A percentile compares a stretch with the other conserved stretches of the same genome.
These are phyloP conservation scores for Penicillium sp. DNA, from an alignment of 2,329 filamentous ascomycete genomes.

Conservation along the genomic window DNA sequence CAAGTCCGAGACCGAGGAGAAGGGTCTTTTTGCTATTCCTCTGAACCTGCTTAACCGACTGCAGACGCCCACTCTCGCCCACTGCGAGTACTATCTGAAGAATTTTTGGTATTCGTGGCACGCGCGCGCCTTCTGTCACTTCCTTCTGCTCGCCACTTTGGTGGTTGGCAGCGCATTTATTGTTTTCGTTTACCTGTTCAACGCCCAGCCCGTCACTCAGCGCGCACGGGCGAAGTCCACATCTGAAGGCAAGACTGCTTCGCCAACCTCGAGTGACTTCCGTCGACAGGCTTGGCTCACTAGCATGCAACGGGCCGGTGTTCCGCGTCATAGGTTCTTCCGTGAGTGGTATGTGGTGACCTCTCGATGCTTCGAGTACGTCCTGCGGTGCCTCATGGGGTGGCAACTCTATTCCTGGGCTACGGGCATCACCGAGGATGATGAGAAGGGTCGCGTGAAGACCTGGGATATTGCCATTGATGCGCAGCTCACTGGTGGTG, in stretches of 20 bases:
- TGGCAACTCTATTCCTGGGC: slow-evolving; percentile 72
- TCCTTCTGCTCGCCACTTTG: slow-evolving; percentile 52
- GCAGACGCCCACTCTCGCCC: slow-evolving; percentile 22
- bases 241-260: slow-evolving; percentile 25
- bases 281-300: slow-evolving; percentile 89
- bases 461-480: slow-evolving; percentile 93
- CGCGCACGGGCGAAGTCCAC: slow-evolving; percentile 40
- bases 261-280: slow-evolving; percentile 79
- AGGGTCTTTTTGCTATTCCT: slow-evolving; percentile 66
- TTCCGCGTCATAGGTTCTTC: slow-evolving; percentile 81
- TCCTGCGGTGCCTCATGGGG: slow-evolving; percentile 73
- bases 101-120: slow-evolving; percentile 39
- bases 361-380: slow-evolving; percentile 78
- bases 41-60: slow-evolving; percentile 53
- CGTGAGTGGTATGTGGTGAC: slow-evolving; percentile 79
- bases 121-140: slow-evolving; percentile 37
- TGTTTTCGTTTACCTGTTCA: slow-evolving; percentile 56
- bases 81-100: slow-evolving; percentile 26
- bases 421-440: slow-evolving; percentile 76
- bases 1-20: slow-evolving; percentile 63
- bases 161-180: slow-evolving; percentile 57
- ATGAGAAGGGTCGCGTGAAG: slow-evolving; percentile 82
- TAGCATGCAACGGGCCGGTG: slow-evolving; percentile 86
- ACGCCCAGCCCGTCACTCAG: slow-evolving; percentile 57
- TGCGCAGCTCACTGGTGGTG: slow-evolving; percentile 86